phyloP scores from a whole-genome alignment of 169 alveolate species.

The Miamiensis avidus region DNA sequence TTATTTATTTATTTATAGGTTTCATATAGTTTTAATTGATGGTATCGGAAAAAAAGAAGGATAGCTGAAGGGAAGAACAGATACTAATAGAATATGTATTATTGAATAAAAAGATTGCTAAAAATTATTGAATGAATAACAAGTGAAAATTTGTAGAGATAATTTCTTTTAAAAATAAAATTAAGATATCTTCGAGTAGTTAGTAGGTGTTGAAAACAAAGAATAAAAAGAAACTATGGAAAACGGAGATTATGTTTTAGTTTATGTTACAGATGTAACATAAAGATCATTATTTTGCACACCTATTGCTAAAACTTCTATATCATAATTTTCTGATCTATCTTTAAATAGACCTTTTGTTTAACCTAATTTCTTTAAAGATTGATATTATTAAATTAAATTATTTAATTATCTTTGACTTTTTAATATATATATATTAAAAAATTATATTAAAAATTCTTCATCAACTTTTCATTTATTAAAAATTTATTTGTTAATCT shows the following conservation, averaged over 20 bases:
- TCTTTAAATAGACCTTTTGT: slow-evolving; percentile 19
- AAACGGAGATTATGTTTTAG: slow-evolving; percentile 52
- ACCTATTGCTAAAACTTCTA: slow-evolving; percentile 22
- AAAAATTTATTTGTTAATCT: no score
- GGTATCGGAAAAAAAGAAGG: slow-evolving; percentile 30
- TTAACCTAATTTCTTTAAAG: neutral
- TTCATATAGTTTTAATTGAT: slow-evolving; percentile 50
- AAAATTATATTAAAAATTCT: no score
- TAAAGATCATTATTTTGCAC: slow-evolving; percentile 46
- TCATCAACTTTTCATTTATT: no score
- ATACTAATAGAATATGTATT: slow-evolving; percentile 50
- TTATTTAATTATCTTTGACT: no score
- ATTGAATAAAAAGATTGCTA: slow-evolving; percentile 8
- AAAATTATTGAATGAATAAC: neutral
- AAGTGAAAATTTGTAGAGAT: neutral
- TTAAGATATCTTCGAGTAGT: neutral
- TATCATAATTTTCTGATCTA: slow-evolving; percentile 12
- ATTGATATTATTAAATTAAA: no score
- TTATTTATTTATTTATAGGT: neutral
- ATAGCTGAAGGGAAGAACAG: slow-evolving; percentile 57
- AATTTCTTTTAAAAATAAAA: neutral
- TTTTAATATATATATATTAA: no score
- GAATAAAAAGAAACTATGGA: neutral
- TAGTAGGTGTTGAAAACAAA: neutral
- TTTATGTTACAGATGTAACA: slow-evolving; percentile 36